phyloP scores from a whole-genome alignment of 2,329 filamentous ascomycete genomes.

The Plenodomus lindquistii region DNA sequence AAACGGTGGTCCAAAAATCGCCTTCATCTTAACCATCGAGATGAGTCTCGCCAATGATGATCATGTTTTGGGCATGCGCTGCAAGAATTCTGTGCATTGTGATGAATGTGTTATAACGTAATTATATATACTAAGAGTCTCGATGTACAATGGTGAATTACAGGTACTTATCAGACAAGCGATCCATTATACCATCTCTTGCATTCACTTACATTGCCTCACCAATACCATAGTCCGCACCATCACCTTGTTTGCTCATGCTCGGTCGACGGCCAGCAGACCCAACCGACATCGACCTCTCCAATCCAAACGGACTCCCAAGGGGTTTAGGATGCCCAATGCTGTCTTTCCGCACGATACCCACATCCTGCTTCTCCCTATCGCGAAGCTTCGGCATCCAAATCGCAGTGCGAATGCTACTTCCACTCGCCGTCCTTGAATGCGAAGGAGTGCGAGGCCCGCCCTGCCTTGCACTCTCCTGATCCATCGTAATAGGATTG shows the following conservation, averaged over 20 bases:
- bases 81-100: too few species aligned
- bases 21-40: too few species aligned
- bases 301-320: constrained; percentile 24
- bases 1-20: too few species aligned
- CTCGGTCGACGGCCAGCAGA: not conserved
- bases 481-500: constrained; percentile 8
- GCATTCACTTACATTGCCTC: constrained; percentile 9
- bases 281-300: not conserved
- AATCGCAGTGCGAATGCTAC: constrained; percentile 28
- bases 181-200: not conserved
- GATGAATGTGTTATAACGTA: too few species aligned
- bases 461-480: constrained; percentile 1
- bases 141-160: too few species aligned
- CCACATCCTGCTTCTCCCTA: constrained; percentile 19
- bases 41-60: too few species aligned
- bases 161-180: not conserved
- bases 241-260: not conserved
- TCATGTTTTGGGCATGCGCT: too few species aligned
- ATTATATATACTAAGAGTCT: too few species aligned
- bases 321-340: constrained; percentile 29
- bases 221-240: constrained; percentile 8
- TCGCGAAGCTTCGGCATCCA: constrained; percentile 22
- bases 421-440: constrained; percentile 27
- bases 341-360: constrained; percentile 25
- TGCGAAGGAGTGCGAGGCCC: constrained; percentile 17